phyloP scores from a whole-genome alignment of 805 yeast species.

The Metschnikowia bowlesiae region DNA sequence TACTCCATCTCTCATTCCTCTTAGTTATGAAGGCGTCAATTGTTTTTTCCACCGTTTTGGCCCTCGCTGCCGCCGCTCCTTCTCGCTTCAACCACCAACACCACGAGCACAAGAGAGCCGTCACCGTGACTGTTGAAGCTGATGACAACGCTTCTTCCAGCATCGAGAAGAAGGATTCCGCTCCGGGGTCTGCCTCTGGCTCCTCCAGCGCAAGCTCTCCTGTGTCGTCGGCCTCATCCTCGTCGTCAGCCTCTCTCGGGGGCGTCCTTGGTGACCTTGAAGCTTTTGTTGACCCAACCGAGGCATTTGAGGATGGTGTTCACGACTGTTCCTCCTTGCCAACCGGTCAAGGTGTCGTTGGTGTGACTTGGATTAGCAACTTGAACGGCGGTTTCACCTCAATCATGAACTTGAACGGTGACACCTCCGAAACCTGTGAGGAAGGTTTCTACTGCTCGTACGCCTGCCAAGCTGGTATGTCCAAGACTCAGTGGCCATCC shows the following conservation, averaged over 20 bases:
- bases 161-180: slow-evolving; percentile 1
- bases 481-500: slow-evolving; percentile 76
- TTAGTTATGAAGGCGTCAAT: slow-evolving; percentile 11
- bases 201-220: slow-evolving; percentile 3
- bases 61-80: slow-evolving; percentile 15
- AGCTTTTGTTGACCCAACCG: slow-evolving; percentile 16
- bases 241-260: slow-evolving; percentile 2
- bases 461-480: slow-evolving; percentile 77
- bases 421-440: slow-evolving; percentile 45
- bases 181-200: slow-evolving; percentile 3
- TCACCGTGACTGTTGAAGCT: slow-evolving; percentile 34
- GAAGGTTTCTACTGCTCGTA: slow-evolving; percentile 73
- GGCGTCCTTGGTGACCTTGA: slow-evolving; percentile 15
- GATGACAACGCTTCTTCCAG: slow-evolving; percentile 15
- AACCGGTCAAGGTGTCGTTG: slow-evolving; percentile 20
- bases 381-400: slow-evolving; percentile 42
- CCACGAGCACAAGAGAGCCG: slow-evolving; percentile 36
- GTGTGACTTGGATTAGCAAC: slow-evolving; percentile 21
- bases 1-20: slow-evolving; percentile 7
- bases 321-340: slow-evolving; percentile 20
- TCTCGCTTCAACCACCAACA: slow-evolving; percentile 34
- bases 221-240: not conserved
- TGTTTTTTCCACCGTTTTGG: slow-evolving; percentile 14
- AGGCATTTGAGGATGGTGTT: slow-evolving; percentile 17
- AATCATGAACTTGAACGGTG: slow-evolving; percentile 46